These are phyloP conservation scores for Colletotrichum navitas DNA, from an alignment of 2,329 filamentous ascomycete genomes.

Conservation along the genomic window DNA sequence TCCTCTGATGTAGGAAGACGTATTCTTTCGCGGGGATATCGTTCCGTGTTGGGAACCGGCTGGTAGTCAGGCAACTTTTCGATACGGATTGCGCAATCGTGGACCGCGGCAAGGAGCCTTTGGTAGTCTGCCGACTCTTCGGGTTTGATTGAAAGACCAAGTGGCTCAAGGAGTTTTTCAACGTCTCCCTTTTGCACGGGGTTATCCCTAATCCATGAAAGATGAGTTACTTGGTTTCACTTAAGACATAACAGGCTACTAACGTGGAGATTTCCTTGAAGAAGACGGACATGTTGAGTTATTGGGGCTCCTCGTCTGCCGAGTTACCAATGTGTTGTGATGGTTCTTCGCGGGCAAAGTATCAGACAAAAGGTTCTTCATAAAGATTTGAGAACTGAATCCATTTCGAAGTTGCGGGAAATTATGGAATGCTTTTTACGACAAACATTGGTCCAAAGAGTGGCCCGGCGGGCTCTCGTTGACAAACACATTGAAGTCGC, in stretches of 20 bases:
- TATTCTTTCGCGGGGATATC: slow-evolving; percentile 60
- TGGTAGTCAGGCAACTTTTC: slow-evolving; percentile 61
- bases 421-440: not conserved
- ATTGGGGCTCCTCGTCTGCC: not conserved
- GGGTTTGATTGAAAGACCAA: slow-evolving; percentile 54
- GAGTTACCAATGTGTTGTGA: not conserved
- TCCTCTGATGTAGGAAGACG: slow-evolving; percentile 55
- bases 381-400: slow-evolving; percentile 10
- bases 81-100: slow-evolving; percentile 63
- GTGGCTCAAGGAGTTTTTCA: slow-evolving; percentile 50
- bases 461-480: slow-evolving; percentile 25
- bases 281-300: slow-evolving; percentile 53
- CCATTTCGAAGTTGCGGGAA: slow-evolving; percentile 13
- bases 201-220: slow-evolving; percentile 49
- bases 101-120: slow-evolving; percentile 62
- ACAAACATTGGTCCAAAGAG: not conserved
- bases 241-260: slow-evolving; percentile 23
- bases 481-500: slow-evolving; percentile 35
- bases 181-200: slow-evolving; percentile 57
- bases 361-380: slow-evolving; percentile 14
- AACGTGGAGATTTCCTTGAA: slow-evolving; percentile 55
- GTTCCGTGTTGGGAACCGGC: slow-evolving; percentile 54
- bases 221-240: slow-evolving; percentile 2
- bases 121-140: slow-evolving; percentile 59
- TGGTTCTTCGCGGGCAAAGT: not conserved